Percentiles rank a stretch among this genome's conserved stretches.
phyloP scores from a whole-genome alignment of 176 grass and related monocot genomes.

The Avena eriantha region DNA sequence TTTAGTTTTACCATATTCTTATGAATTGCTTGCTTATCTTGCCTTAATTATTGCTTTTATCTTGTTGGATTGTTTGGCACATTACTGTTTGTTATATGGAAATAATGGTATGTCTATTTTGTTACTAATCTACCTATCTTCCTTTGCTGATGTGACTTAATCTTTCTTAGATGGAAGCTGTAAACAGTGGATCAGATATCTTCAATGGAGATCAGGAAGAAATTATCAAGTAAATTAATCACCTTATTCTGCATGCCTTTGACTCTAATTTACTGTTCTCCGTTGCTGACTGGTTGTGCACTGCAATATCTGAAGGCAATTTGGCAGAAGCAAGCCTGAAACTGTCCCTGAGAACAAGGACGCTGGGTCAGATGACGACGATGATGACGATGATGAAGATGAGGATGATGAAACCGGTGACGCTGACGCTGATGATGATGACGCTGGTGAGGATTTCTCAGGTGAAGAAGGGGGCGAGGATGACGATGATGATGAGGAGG shows the following conservation, averaged over 20 bases:
- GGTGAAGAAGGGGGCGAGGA: slow-evolving; percentile 63
- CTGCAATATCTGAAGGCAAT: slow-evolving; percentile 50
- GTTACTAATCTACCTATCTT: neutral
- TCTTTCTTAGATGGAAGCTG: slow-evolving; percentile 44
- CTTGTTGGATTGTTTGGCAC: no score
- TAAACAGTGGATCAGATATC: slow-evolving; percentile 6
- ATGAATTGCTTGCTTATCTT: neutral
- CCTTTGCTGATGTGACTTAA: slow-evolving; percentile 16
- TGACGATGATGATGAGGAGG: slow-evolving; percentile 58
- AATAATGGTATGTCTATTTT: neutral
- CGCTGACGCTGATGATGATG: slow-evolving; percentile 49
- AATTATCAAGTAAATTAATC: slow-evolving; percentile 53
- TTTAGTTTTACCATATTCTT: neutral
- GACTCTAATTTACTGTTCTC: neutral
- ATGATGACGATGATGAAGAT: slow-evolving; percentile 46
- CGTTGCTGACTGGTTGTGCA: neutral
- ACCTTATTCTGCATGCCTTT: neutral
- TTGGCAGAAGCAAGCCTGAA: slow-evolving; percentile 59
- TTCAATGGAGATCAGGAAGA: slow-evolving; percentile 33
- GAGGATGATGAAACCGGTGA: slow-evolving; percentile 53
- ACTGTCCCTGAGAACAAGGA: slow-evolving; percentile 66
- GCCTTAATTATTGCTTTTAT: neutral
- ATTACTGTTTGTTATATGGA: neutral
- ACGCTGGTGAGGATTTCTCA: slow-evolving; percentile 54
- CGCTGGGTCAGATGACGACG: slow-evolving; percentile 64